Percentiles rank a stretch among this genome's conserved stretches.
Conservation (phyloP, 228 moss, liverwort and hornwort species). For the Sphagnum fallax region DNA sequence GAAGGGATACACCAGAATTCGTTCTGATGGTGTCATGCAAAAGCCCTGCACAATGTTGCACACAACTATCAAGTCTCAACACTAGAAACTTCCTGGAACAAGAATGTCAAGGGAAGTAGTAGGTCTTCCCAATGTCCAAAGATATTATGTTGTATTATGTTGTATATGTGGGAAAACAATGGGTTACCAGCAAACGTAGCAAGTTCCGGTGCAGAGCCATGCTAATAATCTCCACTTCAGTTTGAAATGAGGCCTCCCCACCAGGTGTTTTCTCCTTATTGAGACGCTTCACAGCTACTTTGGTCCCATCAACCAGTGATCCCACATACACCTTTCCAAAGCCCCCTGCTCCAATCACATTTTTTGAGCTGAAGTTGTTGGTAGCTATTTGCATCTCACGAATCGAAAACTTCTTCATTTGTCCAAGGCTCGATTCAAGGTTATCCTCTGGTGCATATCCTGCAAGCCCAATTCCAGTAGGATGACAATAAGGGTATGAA, state of each 20-base stretch:
- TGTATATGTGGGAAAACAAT: too few species aligned
- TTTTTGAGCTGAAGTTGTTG: constrained; percentile 27
- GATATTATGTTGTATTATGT: too few species aligned
- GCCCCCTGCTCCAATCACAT: constrained; percentile 32
- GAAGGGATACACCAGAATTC: constrained; percentile 34
- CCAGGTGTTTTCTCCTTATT: constrained; percentile 31
- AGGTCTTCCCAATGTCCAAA: too few species aligned
- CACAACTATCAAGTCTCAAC: too few species aligned
- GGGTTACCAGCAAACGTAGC: constrained; percentile 8
- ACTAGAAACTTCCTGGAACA: too few species aligned
- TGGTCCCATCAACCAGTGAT: constrained; percentile 25
- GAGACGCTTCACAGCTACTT: constrained; percentile 37
- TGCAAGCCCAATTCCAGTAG: neutral
- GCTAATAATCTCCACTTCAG: constrained; percentile 41
- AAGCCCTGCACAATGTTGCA: constrained; percentile 14
- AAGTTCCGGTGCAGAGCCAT: constrained; percentile 38
- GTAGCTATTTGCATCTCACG: constrained; percentile 33
- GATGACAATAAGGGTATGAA: too few species aligned
- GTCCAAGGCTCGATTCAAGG: constrained; percentile 20
- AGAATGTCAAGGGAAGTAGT: too few species aligned
- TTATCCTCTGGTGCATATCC: constrained; percentile 2
- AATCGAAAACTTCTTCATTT: constrained; percentile 35
- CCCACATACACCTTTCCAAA: constrained; percentile 45
- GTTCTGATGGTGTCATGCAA: constrained; percentile 43
- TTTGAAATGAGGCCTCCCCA: constrained; percentile 38